These are phyloP conservation scores for Claviceps citrina DNA, from an alignment of 2,329 filamentous ascomycete genomes.

Conservation along the genomic window DNA sequence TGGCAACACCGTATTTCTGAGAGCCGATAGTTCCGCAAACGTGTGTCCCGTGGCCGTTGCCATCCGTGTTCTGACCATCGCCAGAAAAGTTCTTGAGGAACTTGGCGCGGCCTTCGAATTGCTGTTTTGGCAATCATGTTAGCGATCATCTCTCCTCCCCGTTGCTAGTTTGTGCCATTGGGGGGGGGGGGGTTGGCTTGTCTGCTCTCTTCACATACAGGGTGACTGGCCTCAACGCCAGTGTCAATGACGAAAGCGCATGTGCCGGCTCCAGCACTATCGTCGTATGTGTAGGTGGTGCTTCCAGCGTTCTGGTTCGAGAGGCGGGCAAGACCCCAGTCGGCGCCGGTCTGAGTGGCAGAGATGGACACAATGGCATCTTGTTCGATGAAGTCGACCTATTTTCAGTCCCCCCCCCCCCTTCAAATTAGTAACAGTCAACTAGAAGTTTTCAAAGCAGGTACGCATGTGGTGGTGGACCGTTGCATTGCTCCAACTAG, in stretches of 20 bases:
- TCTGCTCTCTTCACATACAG: constrained; percentile 13
- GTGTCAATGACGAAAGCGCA: constrained; percentile 32
- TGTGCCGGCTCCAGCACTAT: constrained; percentile 22
- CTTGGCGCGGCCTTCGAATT: constrained; percentile 28
- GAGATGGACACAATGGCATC: constrained; percentile 36
- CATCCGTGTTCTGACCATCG: constrained; percentile 22
- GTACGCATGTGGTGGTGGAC: too few relatives aligned
- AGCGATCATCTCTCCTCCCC: neutral
- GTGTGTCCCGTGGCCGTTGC: constrained; percentile 33
- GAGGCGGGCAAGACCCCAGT: constrained; percentile 26
- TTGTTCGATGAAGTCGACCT: constrained; percentile 24
- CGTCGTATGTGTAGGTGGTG: constrained; percentile 22
- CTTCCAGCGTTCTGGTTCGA: constrained; percentile 16
- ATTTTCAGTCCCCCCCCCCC: too few relatives aligned
- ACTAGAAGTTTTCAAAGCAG: too few relatives aligned
- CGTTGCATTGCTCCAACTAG: too few relatives aligned
- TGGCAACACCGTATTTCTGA: constrained; percentile 29
- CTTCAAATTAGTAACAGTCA: too few relatives aligned
- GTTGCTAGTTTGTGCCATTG: too few relatives aligned
- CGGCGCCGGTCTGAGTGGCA: constrained; percentile 23
- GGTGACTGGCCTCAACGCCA: constrained; percentile 22
- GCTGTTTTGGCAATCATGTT: constrained; percentile 5
- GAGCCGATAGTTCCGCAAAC: constrained; percentile 30
- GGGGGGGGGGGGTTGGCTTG: too few relatives aligned
- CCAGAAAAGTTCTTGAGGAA: constrained; percentile 22